Percentiles rank a stretch among this genome's conserved stretches.
phyloP scores from a whole-genome alignment of 805 yeast genomes.

The Candida bentonensis region DNA sequence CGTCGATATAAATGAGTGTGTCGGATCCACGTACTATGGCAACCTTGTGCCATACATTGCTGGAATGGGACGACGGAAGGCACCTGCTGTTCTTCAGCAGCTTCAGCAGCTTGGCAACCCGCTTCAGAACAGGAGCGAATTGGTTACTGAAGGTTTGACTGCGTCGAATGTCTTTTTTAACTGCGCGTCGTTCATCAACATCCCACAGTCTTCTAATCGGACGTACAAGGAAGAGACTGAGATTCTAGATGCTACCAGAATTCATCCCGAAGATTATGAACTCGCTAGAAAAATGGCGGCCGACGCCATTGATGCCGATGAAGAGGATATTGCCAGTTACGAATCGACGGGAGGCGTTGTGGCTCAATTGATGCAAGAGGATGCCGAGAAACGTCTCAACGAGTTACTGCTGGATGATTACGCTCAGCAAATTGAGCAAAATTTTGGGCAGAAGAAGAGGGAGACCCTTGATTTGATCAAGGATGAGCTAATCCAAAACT shows the following conservation, averaged over 20 bases:
- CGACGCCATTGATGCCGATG: conserved; percentile 91
- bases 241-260: conserved; percentile 82
- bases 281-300: conserved; percentile 96
- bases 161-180: conserved; percentile 77
- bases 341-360: conserved; percentile 66
- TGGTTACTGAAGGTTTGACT: conserved; percentile 66
- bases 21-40: conserved; percentile 59
- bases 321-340: conserved; percentile 72
- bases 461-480: conserved; percentile 73
- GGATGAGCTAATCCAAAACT: conserved; percentile 77
- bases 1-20: conserved; percentile 83
- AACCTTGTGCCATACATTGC: conserved; percentile 62
- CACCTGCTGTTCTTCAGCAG: conserved; percentile 71
- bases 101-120: conserved; percentile 58
- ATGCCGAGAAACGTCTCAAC: conserved; percentile 62
- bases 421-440: conserved; percentile 73
- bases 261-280: conserved; percentile 96
- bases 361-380: conserved; percentile 53
- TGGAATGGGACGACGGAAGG: conserved; percentile 94
- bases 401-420: conserved; percentile 83
- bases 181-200: conserved; percentile 78
- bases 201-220: conserved; percentile 52
- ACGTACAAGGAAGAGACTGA: conserved; percentile 44
- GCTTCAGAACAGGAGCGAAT: conserved; percentile 56
- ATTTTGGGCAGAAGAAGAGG: conserved; percentile 44